A percentile compares a stretch with the other conserved stretches of the same genome.
phyloP scores from a whole-genome alignment of 805 yeast genomes.

The Candida boidinii region DNA sequence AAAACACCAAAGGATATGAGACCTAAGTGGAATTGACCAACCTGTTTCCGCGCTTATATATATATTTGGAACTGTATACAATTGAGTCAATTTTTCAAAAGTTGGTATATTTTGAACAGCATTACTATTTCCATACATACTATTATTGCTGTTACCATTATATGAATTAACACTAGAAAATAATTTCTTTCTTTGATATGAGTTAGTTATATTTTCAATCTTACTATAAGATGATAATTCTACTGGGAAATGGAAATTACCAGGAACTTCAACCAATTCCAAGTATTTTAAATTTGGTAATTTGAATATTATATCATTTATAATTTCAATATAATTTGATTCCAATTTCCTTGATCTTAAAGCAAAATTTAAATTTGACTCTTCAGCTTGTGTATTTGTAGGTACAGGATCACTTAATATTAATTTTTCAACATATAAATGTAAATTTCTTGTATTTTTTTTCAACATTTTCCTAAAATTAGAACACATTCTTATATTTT shows the following conservation, averaged over 20 bases:
- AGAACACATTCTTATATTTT: conserved; percentile 16
- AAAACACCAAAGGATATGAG: conserved; percentile 37
- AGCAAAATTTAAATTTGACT: conserved; percentile 1
- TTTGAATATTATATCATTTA: conserved; percentile 34
- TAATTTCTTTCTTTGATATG: not conserved
- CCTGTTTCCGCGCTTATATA: conserved; percentile 35
- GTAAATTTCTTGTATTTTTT: conserved; percentile 9
- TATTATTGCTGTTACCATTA: not conserved
- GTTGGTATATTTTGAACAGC: not conserved
- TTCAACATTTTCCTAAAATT: conserved; percentile 15
- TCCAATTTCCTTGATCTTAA: conserved; percentile 8
- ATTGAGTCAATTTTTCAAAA: not conserved
- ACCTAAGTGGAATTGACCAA: conserved; percentile 44
- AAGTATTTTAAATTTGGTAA: conserved; percentile 38
- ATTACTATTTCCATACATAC: conserved; percentile 1
- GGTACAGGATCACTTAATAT: conserved; percentile 4
- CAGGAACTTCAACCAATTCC: conserved; percentile 36
- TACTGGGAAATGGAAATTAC: conserved; percentile 35
- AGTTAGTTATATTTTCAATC: conserved; percentile 16
- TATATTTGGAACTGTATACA: conserved; percentile 20
- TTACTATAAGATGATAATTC: conserved; percentile 18
- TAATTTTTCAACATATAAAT: conserved; percentile 9
- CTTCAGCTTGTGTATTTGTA: conserved; percentile 1
- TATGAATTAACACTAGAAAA: not conserved
- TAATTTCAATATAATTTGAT: conserved; percentile 25